These are phyloP conservation scores for Talaromyces trachyspermus DNA, from an alignment of 495 filamentous ascomycete genomes.

Conservation along the genomic window DNA sequence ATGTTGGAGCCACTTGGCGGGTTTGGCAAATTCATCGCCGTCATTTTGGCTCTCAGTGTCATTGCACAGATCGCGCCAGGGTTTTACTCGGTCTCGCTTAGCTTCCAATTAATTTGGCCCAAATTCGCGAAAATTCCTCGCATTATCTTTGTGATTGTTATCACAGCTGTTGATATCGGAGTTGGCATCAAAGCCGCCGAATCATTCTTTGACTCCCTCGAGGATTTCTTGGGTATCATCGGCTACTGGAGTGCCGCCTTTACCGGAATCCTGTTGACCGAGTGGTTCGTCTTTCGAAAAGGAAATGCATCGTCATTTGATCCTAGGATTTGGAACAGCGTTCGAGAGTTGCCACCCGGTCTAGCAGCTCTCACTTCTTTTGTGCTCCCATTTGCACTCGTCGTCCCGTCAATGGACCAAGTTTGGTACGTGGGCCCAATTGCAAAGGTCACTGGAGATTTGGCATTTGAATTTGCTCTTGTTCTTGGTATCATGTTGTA, in stretches of 20 bases:
- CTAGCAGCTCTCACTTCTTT: conserved; percentile 35
- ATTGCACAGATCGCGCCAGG: too few relatives aligned
- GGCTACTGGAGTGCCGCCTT: conserved; percentile 51
- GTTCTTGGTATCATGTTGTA: conserved; percentile 41
- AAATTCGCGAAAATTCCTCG: conserved; percentile 41
- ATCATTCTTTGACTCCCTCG: conserved; percentile 43
- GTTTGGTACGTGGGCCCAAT: conserved; percentile 50
- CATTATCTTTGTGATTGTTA: conserved; percentile 42
- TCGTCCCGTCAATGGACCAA: conserved; percentile 49
- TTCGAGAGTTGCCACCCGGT: conserved; percentile 36
- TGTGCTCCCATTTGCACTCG: conserved; percentile 24
- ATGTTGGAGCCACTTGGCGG: too few relatives aligned
- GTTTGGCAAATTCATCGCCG: too few relatives aligned
- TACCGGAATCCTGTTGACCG: conserved; percentile 38
- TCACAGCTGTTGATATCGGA: conserved; percentile 44
- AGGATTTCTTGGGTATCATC: conserved; percentile 48
- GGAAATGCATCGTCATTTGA: conserved; percentile 28
- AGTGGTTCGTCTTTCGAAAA: conserved; percentile 40
- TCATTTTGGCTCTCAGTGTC: too few relatives aligned
- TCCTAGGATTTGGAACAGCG: conserved; percentile 39
- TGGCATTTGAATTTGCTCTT: conserved; percentile 52
- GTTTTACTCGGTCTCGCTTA: conserved; percentile 51
- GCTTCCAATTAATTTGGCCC: conserved; percentile 47
- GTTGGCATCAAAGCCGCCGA: conserved; percentile 43
- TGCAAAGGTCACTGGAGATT: conserved; percentile 46